Conservation (phyloP, 2,329 filamentous ascomycete genomes). For the Graphilbum sp. region DNA sequence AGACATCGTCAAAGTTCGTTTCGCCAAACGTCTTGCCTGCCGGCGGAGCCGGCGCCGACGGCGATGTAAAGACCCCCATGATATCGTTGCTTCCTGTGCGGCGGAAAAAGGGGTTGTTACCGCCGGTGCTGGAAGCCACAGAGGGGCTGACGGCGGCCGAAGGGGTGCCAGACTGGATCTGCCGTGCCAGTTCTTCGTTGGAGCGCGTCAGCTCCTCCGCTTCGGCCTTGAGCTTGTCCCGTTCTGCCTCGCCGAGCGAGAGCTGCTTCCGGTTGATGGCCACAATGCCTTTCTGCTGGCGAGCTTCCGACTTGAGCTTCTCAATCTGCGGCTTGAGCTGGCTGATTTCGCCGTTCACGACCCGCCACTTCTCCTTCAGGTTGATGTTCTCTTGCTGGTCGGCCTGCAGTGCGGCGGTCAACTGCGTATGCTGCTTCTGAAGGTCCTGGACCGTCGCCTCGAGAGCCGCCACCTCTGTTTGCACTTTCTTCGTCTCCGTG, state of each 20-base stretch:
- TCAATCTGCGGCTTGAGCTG: conserved; percentile 83
- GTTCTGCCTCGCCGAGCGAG: conserved; percentile 72
- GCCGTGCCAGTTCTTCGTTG: conserved; percentile 40
- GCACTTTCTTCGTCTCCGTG: conserved; percentile 68
- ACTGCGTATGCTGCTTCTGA: conserved; percentile 64
- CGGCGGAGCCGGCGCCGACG: conserved; percentile 10
- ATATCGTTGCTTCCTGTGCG: conserved; percentile 45
- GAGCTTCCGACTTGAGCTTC: conserved; percentile 78
- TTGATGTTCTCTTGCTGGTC: conserved; percentile 79
- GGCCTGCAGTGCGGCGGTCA: conserved; percentile 56
- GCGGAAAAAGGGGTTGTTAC: conserved; percentile 92
- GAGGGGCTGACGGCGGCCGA: conserved; percentile 43
- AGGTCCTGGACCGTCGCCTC: conserved; percentile 71
- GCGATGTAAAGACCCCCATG: conserved; percentile 34
- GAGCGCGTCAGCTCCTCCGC: conserved; percentile 50
- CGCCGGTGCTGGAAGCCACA: conserved; percentile 50
- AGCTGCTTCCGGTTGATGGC: conserved; percentile 99
- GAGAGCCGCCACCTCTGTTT: conserved; percentile 67
- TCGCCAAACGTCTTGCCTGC: conserved; percentile 34
- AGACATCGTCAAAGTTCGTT: conserved; percentile 71
- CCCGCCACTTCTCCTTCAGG: conserved; percentile 75
- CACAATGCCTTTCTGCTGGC: conserved; percentile 89
- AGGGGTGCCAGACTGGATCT: conserved; percentile 27
- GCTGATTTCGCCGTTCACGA: conserved; percentile 65
- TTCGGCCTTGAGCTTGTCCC: conserved; percentile 73